Percentiles rank a stretch among this genome's conserved stretches.
Evolutionary conservation across 352 stramenopile genomes (phyloP).

Genomic region (Thalassiosira exigua): DNA sequence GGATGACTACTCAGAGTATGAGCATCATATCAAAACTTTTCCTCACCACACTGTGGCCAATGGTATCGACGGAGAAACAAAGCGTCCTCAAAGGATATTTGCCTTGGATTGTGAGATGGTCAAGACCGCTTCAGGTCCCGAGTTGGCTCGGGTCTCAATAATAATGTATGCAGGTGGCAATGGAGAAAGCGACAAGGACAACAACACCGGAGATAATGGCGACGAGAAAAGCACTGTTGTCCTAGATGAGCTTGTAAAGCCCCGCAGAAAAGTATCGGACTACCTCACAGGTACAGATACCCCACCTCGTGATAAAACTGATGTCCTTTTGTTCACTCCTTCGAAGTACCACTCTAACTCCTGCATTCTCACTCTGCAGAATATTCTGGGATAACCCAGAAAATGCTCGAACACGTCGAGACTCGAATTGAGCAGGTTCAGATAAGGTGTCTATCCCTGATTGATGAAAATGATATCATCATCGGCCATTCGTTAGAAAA

Average conservation of each 20-base stretch:
- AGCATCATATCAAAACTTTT: constrained; percentile 47
- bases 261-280: constrained; percentile 66
- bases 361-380: constrained; percentile 22
- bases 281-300: constrained; percentile 66
- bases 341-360: background rate
- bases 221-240: constrained; percentile 54
- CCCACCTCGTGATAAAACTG: background rate
- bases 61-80: background rate
- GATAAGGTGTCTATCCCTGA: constrained; percentile 48
- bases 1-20: constrained; percentile 43
- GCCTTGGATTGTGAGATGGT: constrained; percentile 86
- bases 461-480: constrained; percentile 74
- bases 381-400: constrained; percentile 75
- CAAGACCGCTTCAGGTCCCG: constrained; percentile 55
- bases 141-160: constrained; percentile 79
- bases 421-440: constrained; percentile 69
- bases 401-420: constrained; percentile 62
- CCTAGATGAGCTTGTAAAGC: constrained; percentile 77
- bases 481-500: constrained; percentile 84
- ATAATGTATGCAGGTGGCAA: constrained; percentile 39
- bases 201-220: constrained; percentile 66
- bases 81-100: constrained; percentile 63
- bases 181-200: constrained; percentile 35
- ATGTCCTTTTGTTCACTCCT: background rate
- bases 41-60: constrained; percentile 11